These are phyloP conservation scores for Chaetomium sp. DNA, from an alignment of 2,329 filamentous ascomycete genomes.

Conservation along the genomic window DNA sequence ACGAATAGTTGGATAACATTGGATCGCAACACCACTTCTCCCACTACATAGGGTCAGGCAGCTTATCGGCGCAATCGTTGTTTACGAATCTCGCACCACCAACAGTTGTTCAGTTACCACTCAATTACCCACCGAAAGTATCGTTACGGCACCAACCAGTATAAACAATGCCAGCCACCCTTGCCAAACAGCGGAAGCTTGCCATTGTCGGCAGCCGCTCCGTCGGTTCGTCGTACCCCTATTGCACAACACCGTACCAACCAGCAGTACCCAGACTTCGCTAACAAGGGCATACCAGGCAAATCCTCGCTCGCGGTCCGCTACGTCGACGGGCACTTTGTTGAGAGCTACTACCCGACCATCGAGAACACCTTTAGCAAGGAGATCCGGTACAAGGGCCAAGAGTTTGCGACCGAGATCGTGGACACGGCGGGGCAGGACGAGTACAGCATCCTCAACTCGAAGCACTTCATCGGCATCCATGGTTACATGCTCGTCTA, in stretches of 20 bases:
- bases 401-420: slow-evolving; percentile 93
- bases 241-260: background rate
- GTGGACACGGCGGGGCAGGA: slow-evolving; percentile 98
- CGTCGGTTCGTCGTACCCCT: slow-evolving; percentile 47
- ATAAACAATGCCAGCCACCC: slow-evolving; percentile 58
- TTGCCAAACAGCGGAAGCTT: slow-evolving; percentile 86
- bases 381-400: slow-evolving; percentile 83
- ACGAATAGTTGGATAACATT: background rate
- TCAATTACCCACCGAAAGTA: background rate
- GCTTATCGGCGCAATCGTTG: background rate
- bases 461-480: slow-evolving; percentile 98
- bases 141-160: background rate
- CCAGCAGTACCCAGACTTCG: background rate
- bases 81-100: background rate
- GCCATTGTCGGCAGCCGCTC: slow-evolving; percentile 93
- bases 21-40: background rate
- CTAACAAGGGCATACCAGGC: slow-evolving; percentile 47
- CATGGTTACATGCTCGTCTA: slow-evolving; percentile 99
- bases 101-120: background rate
- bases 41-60: background rate
- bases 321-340: slow-evolving; percentile 95
- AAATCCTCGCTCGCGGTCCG: slow-evolving; percentile 97
- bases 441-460: slow-evolving; percentile 97
- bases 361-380: slow-evolving; percentile 99
- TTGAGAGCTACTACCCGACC: slow-evolving; percentile 98